Conservation (phyloP, 495 filamentous ascomycete genomes). For the Lasiosphaeria miniovina region DNA sequence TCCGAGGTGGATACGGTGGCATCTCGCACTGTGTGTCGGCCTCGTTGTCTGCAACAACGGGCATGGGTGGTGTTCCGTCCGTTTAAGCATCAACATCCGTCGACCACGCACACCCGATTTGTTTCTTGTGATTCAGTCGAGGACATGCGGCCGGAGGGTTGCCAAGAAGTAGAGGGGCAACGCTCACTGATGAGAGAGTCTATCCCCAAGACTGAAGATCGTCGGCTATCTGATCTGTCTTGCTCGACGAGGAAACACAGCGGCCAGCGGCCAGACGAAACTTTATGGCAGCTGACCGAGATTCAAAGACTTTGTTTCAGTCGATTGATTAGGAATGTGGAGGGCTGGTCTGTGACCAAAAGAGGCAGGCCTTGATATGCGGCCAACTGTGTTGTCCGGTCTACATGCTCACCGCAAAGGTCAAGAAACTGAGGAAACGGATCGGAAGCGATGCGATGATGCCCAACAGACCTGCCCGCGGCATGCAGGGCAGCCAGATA, state of each 20-base stretch:
- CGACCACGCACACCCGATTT: neutral
- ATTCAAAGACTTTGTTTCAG: constrained; percentile 1
- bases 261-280: neutral
- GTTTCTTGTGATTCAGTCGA: neutral
- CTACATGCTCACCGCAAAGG: neutral
- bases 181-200: neutral
- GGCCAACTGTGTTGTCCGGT: neutral
- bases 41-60: neutral
- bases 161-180: neutral
- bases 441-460: constrained; percentile 13
- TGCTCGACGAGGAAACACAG: neutral
- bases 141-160: neutral
- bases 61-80: neutral
- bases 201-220: neutral
- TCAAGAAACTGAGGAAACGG: constrained; percentile 8
- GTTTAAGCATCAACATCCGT: neutral
- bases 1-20: neutral
- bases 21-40: neutral
- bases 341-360: neutral
- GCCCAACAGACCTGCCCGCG: constrained; percentile 13
- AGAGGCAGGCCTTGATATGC: neutral
- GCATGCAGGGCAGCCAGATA: constrained; percentile 11
- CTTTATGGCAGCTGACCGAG: neutral
- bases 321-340: neutral
- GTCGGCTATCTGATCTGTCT: neutral